These are phyloP conservation scores for Gossypium ekmanianum DNA, from an alignment of 345 rosid genomes.

Conservation along the genomic window DNA sequence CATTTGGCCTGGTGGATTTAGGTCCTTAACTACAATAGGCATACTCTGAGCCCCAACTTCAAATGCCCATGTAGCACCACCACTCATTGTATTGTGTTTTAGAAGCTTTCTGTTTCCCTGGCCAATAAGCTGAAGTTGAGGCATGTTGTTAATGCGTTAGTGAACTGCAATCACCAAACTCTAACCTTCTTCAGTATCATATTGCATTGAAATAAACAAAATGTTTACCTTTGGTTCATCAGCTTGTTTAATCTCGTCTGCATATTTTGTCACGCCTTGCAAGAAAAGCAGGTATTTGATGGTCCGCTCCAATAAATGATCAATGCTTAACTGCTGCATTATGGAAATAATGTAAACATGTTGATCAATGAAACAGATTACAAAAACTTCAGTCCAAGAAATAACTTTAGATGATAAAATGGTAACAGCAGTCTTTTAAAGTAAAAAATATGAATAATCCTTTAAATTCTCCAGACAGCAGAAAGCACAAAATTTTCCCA, in stretches of 20 bases:
- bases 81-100: slow-evolving; percentile 34
- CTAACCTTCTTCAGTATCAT: slow-evolving; percentile 6
- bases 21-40: slow-evolving; percentile 83
- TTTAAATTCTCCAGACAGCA: background rate
- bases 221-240: slow-evolving; percentile 58
- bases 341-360: slow-evolving; percentile 10
- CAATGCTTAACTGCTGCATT: slow-evolving; percentile 77
- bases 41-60: slow-evolving; percentile 66
- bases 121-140: slow-evolving; percentile 34
- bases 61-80: slow-evolving; percentile 77
- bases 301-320: slow-evolving; percentile 72
- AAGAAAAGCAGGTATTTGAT: slow-evolving; percentile 84
- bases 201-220: background rate
- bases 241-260: slow-evolving; percentile 68
- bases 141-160: slow-evolving; percentile 16
- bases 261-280: slow-evolving; percentile 74
- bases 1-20: slow-evolving; percentile 67
- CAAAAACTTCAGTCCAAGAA: background rate
- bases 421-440: background rate
- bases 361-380: background rate
- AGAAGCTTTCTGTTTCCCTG: slow-evolving; percentile 29
- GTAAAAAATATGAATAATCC: background rate
- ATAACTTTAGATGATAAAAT: background rate
- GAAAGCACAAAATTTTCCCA: background rate
- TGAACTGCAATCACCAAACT: slow-evolving; percentile 10